Percentiles rank a stretch among this genome's conserved stretches.
These are phyloP conservation scores for Multifurca ochricompacta DNA, from an alignment of 768 basidiomycete genomes.

Conservation along the genomic window DNA sequence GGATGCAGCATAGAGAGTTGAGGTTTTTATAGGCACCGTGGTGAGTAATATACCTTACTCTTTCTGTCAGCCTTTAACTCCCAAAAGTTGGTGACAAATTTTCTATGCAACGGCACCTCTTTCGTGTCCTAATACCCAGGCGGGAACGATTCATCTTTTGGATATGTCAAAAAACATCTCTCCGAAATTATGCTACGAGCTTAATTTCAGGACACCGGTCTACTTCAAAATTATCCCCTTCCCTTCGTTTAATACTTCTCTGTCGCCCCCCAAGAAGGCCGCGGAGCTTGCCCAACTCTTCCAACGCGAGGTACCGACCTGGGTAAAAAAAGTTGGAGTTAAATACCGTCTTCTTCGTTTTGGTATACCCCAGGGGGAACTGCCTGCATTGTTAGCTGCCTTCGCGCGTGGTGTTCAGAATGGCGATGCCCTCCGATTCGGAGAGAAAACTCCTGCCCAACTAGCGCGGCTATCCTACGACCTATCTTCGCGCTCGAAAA, in stretches of 20 bases:
- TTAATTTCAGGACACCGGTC: not conserved
- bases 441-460: conserved; percentile 31
- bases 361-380: conserved; percentile 38
- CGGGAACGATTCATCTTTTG: not conserved
- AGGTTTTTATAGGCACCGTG: not conserved
- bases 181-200: not conserved
- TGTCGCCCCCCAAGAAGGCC: not conserved
- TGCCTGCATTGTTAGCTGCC: conserved; percentile 34
- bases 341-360: conserved; percentile 37
- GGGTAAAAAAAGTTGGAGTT: conserved; percentile 23
- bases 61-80: not conserved
- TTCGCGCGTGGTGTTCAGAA: conserved; percentile 35
- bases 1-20: not conserved
- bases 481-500: conserved; percentile 24
- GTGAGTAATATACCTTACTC: not conserved
- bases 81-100: not conserved
- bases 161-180: not conserved
- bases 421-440: conserved; percentile 16
- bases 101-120: conserved; percentile 3
- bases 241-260: not conserved
- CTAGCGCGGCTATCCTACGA: conserved; percentile 38
- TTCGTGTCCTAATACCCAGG: not conserved
- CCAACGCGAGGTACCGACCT: conserved; percentile 9
- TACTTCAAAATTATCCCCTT: not conserved
- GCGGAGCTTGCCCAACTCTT: conserved; percentile 1